These are phyloP conservation scores for Hortiboletus flavorubellus DNA, from an alignment of 768 basidiomycete genomes.

Conservation along the genomic window DNA sequence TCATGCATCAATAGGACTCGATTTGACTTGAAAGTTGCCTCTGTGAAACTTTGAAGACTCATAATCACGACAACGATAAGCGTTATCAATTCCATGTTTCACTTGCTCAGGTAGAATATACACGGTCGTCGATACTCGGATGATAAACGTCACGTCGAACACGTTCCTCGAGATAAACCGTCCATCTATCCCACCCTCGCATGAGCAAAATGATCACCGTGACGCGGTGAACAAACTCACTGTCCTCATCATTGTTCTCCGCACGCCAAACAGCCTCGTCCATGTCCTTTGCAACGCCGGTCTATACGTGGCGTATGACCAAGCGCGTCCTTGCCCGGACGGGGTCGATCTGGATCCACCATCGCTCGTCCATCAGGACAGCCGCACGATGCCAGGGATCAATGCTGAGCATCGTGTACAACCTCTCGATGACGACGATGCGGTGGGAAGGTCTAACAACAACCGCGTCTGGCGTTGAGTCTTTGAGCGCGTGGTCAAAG, in stretches of 20 bases:
- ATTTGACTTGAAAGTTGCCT: no score
- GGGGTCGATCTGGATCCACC: slow-evolving; percentile 63
- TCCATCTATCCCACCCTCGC: no score
- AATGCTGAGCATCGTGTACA: slow-evolving; percentile 79
- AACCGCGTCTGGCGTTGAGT: slow-evolving; percentile 64
- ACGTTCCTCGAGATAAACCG: slow-evolving; percentile 38
- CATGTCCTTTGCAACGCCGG: slow-evolving; percentile 63
- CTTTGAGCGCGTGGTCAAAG: slow-evolving; percentile 86
- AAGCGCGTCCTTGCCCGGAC: slow-evolving; percentile 57
- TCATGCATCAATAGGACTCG: no score
- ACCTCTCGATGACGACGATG: slow-evolving; percentile 83
- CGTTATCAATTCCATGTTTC: no score
- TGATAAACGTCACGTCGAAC: slow-evolving; percentile 38
- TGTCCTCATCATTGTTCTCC: slow-evolving; percentile 79
- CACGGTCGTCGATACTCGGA: slow-evolving; percentile 43
- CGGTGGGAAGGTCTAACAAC: slow-evolving; percentile 61
- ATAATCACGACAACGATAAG: no score
- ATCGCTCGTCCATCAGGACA: slow-evolving; percentile 68
- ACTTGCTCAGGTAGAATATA: no score
- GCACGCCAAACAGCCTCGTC: slow-evolving; percentile 69
- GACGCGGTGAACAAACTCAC: no score
- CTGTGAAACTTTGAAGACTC: no score
- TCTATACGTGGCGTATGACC: slow-evolving; percentile 70
- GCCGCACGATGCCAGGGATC: slow-evolving; percentile 71
- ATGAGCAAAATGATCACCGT: no score